Conservation (phyloP, 2,329 filamentous ascomycete genomes). For the Penicillium thymicola region DNA sequence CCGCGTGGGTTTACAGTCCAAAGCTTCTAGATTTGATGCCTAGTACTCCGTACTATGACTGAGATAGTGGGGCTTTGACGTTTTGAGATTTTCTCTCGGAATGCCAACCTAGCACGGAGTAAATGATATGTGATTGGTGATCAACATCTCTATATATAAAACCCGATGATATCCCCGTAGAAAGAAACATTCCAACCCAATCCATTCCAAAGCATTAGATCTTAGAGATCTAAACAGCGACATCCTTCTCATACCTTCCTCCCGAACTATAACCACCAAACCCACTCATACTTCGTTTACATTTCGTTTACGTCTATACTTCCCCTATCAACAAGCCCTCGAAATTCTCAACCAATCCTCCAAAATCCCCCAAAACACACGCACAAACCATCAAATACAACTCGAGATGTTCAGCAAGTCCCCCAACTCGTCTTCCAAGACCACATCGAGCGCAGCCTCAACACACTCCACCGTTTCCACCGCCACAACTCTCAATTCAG, state of each 20-base stretch:
- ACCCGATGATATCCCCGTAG: not conserved
- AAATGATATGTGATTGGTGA: not conserved
- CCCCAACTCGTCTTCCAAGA: constrained; percentile 12
- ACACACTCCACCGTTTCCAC: constrained; percentile 24
- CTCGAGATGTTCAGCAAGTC: constrained; percentile 12
- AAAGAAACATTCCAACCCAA: not conserved
- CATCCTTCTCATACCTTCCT: not conserved
- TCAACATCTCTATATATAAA: constrained; percentile 5
- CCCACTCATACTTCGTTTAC: not conserved
- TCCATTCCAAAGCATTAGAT: not conserved
- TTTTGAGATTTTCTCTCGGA: not conserved
- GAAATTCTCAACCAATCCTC: not conserved
- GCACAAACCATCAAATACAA: not conserved
- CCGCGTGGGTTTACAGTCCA: not conserved
- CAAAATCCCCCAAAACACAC: not conserved
- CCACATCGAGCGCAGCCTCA: constrained; percentile 18
- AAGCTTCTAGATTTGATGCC: not conserved
- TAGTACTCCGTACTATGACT: not conserved
- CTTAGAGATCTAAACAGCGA: not conserved
- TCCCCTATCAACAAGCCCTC: not conserved
- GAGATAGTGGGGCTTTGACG: not conserved
- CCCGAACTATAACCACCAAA: not conserved
- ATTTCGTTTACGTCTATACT: not conserved
- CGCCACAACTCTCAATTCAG: constrained; percentile 25
- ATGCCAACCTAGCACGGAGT: not conserved